Base-by-base conservation (phyloP, 2,329 filamentous ascomycete genomes). In the Catunica adiposa region DNA sequence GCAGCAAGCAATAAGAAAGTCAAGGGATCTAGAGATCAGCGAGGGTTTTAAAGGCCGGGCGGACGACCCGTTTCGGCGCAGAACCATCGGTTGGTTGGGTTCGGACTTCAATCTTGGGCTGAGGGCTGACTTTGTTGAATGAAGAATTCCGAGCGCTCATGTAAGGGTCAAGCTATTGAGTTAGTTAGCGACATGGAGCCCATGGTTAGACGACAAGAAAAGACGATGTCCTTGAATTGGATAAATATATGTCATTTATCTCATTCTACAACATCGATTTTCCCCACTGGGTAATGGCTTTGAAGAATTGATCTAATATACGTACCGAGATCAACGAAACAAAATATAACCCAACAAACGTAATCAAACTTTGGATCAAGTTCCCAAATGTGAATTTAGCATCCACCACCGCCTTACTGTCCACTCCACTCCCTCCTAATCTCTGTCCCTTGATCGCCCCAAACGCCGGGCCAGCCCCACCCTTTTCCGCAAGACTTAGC, bases 271-370 rank as follows among this genome's bases (percentile, higher is more conserved):
- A 7, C 38, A 42, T 42, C 38, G 17, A n/a, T 7, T 15, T 40
- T 23, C 20, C 17, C 25, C 46, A 46, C 53, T 23, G 25, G 23
- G 11, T 26, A 14, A 26, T 9, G n/a, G 29, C 26, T 6, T 11
- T 38, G 9, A 58, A 46, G 25, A 17, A 23, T 11, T 14, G 37
- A 14, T 14, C 15, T 14, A 55, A 37, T 53, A 50, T 25, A 71
- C 76, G 56, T 70, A 75, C 78, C 64, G 78, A 75, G 61, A 83
- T 73, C n/a, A 84, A 66, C 3, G 78, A 80, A 6, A 72, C 71
- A 46, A 83, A 66, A 63, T 83, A 84, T 3, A 84, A 66, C 14
- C 78, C 80, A 48, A 82, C 68, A 59, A 83, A 79, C 4, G 70
- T 67, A 48, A 80, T 62, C 6, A 70, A 64, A 61, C 76, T 73